Base-by-base conservation (phyloP, 371 early-diverging fungal genomes). In the Quaeritorhiza haematococci region DNA sequence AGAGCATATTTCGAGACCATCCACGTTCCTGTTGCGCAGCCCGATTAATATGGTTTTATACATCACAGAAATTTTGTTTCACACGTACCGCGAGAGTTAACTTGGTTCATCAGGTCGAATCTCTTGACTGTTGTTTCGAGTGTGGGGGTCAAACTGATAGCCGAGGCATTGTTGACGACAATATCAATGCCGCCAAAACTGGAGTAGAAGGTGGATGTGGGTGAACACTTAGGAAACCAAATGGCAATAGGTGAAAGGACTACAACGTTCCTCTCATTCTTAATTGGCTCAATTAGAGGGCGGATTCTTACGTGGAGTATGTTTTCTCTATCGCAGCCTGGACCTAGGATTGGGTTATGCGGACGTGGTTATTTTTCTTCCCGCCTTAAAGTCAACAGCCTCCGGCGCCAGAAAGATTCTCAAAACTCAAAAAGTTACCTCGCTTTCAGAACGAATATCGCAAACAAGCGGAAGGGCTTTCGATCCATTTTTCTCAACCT, bases 71-170 rank as follows among this genome's bases (percentile, higher is more conserved):
- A n/a, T n/a, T n/a, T n/a, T n/a, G n/a, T n/a, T n/a, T n/a, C n/a
- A n/a, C n/a, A n/a, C n/a, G n/a, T n/a, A n/a, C n/a, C n/a, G 29
- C 91, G 79, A 3, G 82, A 80, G 62, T 91, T 91, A 72, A 91
- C 77, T 43, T 71, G 64, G 68, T 87, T 80, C 91, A 91, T 91
- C 63, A 91, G 71, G 63, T 90, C 90, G 45, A 48, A 63, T 33
- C 50, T 84, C 66, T 89, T 90, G 49, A 81, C 65, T 3, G 76
- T 48, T 0, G 87, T 87, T 17, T 66, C 63, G 53, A 71, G 72
- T 0, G 88, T 89, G 53, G 79, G 63, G 13, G 84, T 85, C 57
- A 88, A 66, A 49, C 71, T 69, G 62, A 91, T 90, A 1, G 92
- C 92, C 26, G 84, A 83, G 53, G 75, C 84, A 59, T 87, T 85